A percentile compares a stretch with the other conserved stretches of the same genome.
Evolutionary conservation across 2,329 filamentous ascomycete species (phyloP).

Genomic region (Aspergillus tubingensis): DNA sequence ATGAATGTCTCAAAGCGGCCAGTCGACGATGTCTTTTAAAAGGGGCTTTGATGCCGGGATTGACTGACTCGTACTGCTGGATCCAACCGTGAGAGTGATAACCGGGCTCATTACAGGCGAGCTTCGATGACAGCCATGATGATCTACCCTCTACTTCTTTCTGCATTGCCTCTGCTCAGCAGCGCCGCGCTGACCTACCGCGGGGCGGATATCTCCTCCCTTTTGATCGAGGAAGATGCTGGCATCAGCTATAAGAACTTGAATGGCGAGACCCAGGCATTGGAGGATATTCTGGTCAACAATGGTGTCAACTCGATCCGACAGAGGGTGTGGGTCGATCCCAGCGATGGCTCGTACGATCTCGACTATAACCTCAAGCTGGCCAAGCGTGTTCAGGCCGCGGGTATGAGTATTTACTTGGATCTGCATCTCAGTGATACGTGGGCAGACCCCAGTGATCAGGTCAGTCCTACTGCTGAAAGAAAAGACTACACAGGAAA

Average conservation of each 20-base stretch:
- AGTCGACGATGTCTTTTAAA: neutral
- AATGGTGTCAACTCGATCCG: constrained; percentile 70
- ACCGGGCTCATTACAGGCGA: neutral
- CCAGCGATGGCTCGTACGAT: constrained; percentile 65
- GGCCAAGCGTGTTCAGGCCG: constrained; percentile 65
- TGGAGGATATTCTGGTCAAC: constrained; percentile 64
- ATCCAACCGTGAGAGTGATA: neutral
- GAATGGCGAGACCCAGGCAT: constrained; percentile 53
- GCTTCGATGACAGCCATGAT: constrained; percentile 13
- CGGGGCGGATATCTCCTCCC: constrained; percentile 71
- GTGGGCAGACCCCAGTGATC: constrained; percentile 69
- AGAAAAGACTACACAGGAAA: neutral
- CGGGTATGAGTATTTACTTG: constrained; percentile 62
- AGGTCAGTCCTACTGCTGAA: constrained; percentile 40
- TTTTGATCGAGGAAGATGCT: constrained; percentile 62
- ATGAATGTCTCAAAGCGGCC: neutral
- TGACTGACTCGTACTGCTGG: neutral
- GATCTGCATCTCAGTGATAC: constrained; percentile 69
- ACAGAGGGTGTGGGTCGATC: constrained; percentile 72
- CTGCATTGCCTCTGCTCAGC: constrained; percentile 18
- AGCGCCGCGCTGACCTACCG: constrained; percentile 60
- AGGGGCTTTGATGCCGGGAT: neutral
- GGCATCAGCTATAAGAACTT: constrained; percentile 63
- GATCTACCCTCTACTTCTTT: constrained; percentile 17
- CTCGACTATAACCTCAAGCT: constrained; percentile 70